A percentile compares a stretch with the other conserved stretches of the same genome.
These are phyloP conservation scores for Colletotrichum orbiculare DNA, from an alignment of 2,329 filamentous ascomycete genomes.

Conservation along the genomic window DNA sequence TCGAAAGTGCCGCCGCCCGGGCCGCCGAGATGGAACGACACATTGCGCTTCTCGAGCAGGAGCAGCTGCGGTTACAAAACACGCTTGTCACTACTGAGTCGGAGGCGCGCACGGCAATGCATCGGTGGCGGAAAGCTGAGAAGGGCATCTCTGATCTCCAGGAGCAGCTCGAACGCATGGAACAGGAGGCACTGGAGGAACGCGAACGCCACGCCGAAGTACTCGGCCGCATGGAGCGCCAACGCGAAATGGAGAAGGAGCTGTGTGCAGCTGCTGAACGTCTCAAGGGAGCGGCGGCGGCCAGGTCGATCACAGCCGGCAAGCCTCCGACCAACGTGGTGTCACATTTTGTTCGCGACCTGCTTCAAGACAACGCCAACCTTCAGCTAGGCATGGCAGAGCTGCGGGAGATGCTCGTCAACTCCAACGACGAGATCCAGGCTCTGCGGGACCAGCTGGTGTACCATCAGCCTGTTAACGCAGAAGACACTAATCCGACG, in stretches of 20 bases:
- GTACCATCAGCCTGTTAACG: constrained; percentile 77
- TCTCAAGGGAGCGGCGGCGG: constrained; percentile 82
- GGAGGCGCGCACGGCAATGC: constrained; percentile 81
- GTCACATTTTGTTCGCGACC: constrained; percentile 95
- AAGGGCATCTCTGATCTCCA: constrained; percentile 81
- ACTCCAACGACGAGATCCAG: constrained; percentile 94
- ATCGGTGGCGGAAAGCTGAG: constrained; percentile 89
- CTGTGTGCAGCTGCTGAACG: constrained; percentile 82
- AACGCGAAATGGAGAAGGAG: constrained; percentile 84
- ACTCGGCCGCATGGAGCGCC: constrained; percentile 83
- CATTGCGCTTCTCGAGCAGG: constrained; percentile 80
- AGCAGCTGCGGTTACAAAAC: constrained; percentile 79
- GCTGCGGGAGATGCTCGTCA: constrained; percentile 87
- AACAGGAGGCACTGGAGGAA: constrained; percentile 84
- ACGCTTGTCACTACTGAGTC: constrained; percentile 75
- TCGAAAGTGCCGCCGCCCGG: constrained; percentile 78
- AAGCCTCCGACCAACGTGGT: constrained; percentile 77
- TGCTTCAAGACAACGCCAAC: constrained; percentile 94
- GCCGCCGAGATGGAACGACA: constrained; percentile 85
- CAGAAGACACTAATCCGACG: constrained; percentile 52
- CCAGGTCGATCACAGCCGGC: constrained; percentile 65
- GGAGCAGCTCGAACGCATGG: constrained; percentile 89
- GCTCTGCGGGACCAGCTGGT: constrained; percentile 83
- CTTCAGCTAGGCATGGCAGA: constrained; percentile 93
- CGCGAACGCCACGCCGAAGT: constrained; percentile 84